Conservation (phyloP, 805 yeast species). For the Brettanomyces custersianus region DNA sequence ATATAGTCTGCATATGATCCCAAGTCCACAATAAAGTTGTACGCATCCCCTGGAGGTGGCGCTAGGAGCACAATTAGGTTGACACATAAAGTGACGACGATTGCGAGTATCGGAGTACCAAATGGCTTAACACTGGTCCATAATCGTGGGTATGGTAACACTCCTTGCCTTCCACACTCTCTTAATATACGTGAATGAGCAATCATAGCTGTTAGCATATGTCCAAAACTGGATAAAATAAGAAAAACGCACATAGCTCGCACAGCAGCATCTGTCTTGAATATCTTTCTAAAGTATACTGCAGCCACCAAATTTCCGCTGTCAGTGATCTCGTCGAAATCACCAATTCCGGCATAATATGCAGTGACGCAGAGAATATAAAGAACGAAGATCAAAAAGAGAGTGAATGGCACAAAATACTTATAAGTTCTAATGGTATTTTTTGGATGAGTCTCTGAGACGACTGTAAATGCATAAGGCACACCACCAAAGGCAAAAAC, state of each 20-base stretch:
- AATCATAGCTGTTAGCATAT: conserved; percentile 73
- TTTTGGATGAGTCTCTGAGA: conserved; percentile 32
- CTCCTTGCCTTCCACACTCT: conserved; percentile 76
- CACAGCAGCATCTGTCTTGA: conserved; percentile 48
- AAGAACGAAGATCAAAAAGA: conserved; percentile 49
- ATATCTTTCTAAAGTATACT: conserved; percentile 62
- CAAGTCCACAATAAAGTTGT: conserved; percentile 70
- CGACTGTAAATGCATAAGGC: conserved; percentile 30
- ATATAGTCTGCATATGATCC: conserved; percentile 77
- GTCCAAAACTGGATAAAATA: conserved; percentile 75
- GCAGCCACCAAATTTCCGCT: conserved; percentile 74
- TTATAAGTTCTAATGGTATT: conserved; percentile 41
- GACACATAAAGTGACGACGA: conserved; percentile 69
- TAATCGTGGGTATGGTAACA: conserved; percentile 63
- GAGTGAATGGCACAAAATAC: conserved; percentile 68
- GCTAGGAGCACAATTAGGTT: conserved; percentile 69
- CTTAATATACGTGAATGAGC: conserved; percentile 78
- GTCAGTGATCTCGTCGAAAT: conserved; percentile 38
- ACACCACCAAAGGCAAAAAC: conserved; percentile 36
- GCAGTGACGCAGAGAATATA: conserved; percentile 75
- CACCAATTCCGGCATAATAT: conserved; percentile 74
- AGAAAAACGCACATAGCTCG: conserved; percentile 72
- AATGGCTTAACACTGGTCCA: conserved; percentile 69
- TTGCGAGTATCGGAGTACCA: conserved; percentile 63
- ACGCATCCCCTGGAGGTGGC: conserved; percentile 84